These are phyloP conservation scores for Cornus controversa DNA, from an alignment of 148 eudicot genomes.

Conservation along the genomic window DNA sequence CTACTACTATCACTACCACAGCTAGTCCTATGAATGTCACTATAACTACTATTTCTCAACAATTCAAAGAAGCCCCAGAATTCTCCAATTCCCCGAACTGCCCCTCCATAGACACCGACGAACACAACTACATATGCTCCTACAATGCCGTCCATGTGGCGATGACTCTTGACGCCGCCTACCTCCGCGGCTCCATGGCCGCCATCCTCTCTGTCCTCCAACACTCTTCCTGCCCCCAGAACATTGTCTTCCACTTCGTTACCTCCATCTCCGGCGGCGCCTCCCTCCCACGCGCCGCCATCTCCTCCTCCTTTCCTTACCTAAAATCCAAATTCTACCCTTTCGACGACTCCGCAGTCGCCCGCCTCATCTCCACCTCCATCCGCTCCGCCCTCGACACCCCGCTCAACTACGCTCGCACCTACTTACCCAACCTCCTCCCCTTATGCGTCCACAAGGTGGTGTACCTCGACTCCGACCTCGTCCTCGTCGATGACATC, in stretches of 20 bases:
- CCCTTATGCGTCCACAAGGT: slow-evolving; percentile 45
- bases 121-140: slow-evolving; percentile 36
- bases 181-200: slow-evolving; percentile 86
- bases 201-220: slow-evolving; percentile 78
- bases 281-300: slow-evolving; percentile 44
- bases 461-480: slow-evolving; percentile 60
- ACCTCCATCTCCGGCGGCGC: slow-evolving; percentile 41
- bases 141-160: slow-evolving; percentile 69
- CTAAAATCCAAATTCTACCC: slow-evolving; percentile 55
- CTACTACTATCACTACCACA: neutral
- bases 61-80: slow-evolving; percentile 68
- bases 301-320: slow-evolving; percentile 59
- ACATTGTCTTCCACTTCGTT: slow-evolving; percentile 66
- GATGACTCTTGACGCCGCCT: slow-evolving; percentile 76
- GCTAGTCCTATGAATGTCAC: neutral
- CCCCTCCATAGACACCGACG: slow-evolving; percentile 22
- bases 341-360: slow-evolving; percentile 43
- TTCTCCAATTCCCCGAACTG: slow-evolving; percentile 69
- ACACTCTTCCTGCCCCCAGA: slow-evolving; percentile 80
- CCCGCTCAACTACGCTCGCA: slow-evolving; percentile 63
- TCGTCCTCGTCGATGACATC: slow-evolving; percentile 58
- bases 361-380: slow-evolving; percentile 75
- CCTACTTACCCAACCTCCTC: slow-evolving; percentile 45
- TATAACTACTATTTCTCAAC: slow-evolving; percentile 16
- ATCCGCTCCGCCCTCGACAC: slow-evolving; percentile 90